phyloP scores from a whole-genome alignment of 768 basidiomycete species.

The Hygrophoropsis aurantiaca region DNA sequence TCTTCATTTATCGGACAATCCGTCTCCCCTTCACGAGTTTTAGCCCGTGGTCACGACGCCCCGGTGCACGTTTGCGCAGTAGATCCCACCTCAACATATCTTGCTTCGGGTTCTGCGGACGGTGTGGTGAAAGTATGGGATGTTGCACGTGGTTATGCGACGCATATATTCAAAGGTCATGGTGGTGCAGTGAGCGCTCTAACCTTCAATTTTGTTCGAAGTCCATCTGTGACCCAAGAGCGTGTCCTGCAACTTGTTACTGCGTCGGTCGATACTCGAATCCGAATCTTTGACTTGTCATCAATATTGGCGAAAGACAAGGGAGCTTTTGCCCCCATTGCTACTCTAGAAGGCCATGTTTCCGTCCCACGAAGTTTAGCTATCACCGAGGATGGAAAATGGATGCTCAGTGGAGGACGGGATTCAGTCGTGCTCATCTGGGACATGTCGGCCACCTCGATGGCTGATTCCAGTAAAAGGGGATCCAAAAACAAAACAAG shows the following conservation, averaged over 20 bases:
- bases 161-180: conserved; percentile 94
- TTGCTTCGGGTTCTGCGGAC: conserved; percentile 95
- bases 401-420: conserved; percentile 88
- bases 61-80: conserved; percentile 87
- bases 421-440: conserved; percentile 93
- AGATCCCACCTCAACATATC: conserved; percentile 84
- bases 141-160: conserved; percentile 80
- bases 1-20: conserved; percentile 41
- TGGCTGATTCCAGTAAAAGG: conserved; percentile 5
- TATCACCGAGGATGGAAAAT: conserved; percentile 81
- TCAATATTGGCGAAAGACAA: conserved; percentile 58
- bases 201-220: conserved; percentile 75
- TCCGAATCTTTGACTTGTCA: conserved; percentile 89
- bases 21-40: conserved; percentile 69
- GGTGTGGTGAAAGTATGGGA: conserved; percentile 98
- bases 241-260: conserved; percentile 80
- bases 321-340: conserved; percentile 62
- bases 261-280: conserved; percentile 87
- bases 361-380: conserved; percentile 92
- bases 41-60: conserved; percentile 87
- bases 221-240: conserved; percentile 46
- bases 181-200: conserved; percentile 96
- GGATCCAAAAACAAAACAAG: conserved; percentile 40
- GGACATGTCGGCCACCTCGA: conserved; percentile 55
- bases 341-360: conserved; percentile 92